Base-by-base conservation (phyloP, 2,329 filamentous ascomycete species). In the Biscogniauxia sp. region DNA sequence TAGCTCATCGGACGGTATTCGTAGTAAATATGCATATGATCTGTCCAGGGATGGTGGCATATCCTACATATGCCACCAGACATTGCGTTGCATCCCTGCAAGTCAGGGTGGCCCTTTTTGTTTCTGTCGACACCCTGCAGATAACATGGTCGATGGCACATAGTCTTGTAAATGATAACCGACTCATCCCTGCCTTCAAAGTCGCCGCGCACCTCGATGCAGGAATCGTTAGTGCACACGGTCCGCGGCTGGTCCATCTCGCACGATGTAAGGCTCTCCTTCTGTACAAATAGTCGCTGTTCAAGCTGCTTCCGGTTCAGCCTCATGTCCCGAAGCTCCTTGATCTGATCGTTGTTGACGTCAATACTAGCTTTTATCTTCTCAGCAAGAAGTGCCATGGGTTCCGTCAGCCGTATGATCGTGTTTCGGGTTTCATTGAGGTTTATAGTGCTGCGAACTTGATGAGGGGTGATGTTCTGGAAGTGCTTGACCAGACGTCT, bases 11-110 rank as follows among this genome's bases (percentile, higher is more conserved):
- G 70, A 69, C 7, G 61, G 58, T 73, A 59, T 41, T 74, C 71
- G 60, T 72, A 74, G 1, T 70, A 60, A 1, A 78, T 67, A 59
- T 78, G 76, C 57, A 75, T 56, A 62, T 79, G 76, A n/a, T 73
- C 62, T 28, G 71, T 63, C 74, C 74, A 78, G 50, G 66, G 58
- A 62, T 79, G 76, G 1, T 53, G 23, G 62, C 76, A 78, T 2
- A 41, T 15, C 1, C 11, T 51, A 55, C 74, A 75, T 25, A 68
- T 56, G 7, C 37, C 51, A 1, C 61, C 59, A 3, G 2, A 41
- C 54, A 76, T 74, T 13, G 72, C 73, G 5, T 51, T 32, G 58
- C 74, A 76, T 0, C 60, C 3, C 11, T 68, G 67, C n/a, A 77
- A 61, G 9, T 58, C 64, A 3, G 69, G 66, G 20, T 70, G 62